phyloP scores from a whole-genome alignment of 805 yeast genomes.

The Ogataea trehaloabstinens region DNA sequence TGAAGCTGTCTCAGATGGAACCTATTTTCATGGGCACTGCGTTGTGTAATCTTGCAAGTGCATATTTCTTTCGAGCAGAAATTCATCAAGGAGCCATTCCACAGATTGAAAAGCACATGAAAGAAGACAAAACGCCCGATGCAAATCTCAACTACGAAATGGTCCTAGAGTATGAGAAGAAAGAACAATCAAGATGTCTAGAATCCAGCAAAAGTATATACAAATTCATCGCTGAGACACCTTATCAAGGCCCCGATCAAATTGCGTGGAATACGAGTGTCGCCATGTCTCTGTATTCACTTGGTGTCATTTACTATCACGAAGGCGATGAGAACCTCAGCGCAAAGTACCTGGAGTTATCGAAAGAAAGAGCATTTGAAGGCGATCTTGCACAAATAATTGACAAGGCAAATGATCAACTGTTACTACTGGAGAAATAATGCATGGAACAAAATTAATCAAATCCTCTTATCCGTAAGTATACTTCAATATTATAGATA shows the following conservation, averaged over 20 bases:
- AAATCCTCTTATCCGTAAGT: constrained; percentile 9
- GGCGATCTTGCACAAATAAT: constrained; percentile 63
- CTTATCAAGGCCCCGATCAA: constrained; percentile 5
- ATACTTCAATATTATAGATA: constrained; percentile 9
- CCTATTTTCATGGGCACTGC: constrained; percentile 22
- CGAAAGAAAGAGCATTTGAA: constrained; percentile 67
- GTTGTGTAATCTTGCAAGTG: constrained; percentile 27
- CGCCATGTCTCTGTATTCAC: constrained; percentile 79
- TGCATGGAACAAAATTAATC: constrained; percentile 10
- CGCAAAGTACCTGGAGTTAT: constrained; percentile 59
- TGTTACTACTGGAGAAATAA: constrained; percentile 32
- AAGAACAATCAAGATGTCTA: constrained; percentile 10
- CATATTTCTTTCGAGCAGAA: constrained; percentile 25
- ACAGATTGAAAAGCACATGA: constrained; percentile 6
- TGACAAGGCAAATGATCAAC: constrained; percentile 61
- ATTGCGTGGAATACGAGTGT: constrained; percentile 24
- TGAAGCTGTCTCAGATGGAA: constrained; percentile 17
- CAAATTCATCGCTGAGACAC: constrained; percentile 13
- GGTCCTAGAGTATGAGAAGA: constrained; percentile 10
- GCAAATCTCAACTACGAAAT: constrained; percentile 9
- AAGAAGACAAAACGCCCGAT: constrained; percentile 5
- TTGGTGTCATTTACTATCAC: constrained; percentile 77
- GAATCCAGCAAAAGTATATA: constrained; percentile 22
- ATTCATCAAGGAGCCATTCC: constrained; percentile 10
- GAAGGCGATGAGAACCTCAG: constrained; percentile 55